Conservation (phyloP, 1,139 yeast genomes). For the Nakaseomyces nivariensis region DNA sequence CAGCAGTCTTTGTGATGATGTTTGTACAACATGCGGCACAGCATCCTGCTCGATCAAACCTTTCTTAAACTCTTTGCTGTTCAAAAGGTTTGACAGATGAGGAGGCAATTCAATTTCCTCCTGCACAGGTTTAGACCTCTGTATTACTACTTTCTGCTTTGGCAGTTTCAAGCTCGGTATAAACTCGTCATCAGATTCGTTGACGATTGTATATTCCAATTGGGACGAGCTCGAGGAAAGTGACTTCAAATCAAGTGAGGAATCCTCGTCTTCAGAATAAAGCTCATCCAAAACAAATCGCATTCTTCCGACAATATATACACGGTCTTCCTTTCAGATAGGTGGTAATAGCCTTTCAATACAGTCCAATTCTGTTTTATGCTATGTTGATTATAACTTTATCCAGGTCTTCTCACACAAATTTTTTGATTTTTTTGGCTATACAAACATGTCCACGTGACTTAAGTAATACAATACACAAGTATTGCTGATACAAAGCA, state of each 20-base stretch:
- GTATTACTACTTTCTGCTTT: conserved; percentile 3
- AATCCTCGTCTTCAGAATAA: conserved; percentile 1
- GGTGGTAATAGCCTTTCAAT: too few relatives aligned
- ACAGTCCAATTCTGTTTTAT: too few relatives aligned
- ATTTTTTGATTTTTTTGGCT: too few relatives aligned
- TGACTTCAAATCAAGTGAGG: not conserved
- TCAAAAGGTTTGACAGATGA: conserved; percentile 2
- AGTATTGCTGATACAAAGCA: too few relatives aligned
- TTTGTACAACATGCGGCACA: conserved; percentile 5
- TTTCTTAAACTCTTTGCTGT: not conserved
- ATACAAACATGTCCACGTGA: too few relatives aligned
- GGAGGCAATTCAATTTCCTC: not conserved
- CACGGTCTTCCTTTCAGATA: not conserved
- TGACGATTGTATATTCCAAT: conserved; percentile 12
- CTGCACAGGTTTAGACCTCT: not conserved
- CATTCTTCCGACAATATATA: not conserved
- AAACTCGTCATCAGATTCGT: conserved; percentile 12
- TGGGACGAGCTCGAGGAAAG: conserved; percentile 3
- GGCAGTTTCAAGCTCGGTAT: conserved; percentile 15
- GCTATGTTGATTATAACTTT: too few relatives aligned
- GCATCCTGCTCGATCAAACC: conserved; percentile 7
- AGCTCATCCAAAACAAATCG: conserved; percentile 1
- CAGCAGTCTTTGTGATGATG: not conserved
- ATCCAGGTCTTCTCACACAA: too few relatives aligned
- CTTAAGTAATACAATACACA: too few relatives aligned